Evolutionary conservation across 805 yeast species (phyloP), one percentile per base, ranked within the genome.

Genomic region (Hanseniaspora guilliermondii): DNA sequence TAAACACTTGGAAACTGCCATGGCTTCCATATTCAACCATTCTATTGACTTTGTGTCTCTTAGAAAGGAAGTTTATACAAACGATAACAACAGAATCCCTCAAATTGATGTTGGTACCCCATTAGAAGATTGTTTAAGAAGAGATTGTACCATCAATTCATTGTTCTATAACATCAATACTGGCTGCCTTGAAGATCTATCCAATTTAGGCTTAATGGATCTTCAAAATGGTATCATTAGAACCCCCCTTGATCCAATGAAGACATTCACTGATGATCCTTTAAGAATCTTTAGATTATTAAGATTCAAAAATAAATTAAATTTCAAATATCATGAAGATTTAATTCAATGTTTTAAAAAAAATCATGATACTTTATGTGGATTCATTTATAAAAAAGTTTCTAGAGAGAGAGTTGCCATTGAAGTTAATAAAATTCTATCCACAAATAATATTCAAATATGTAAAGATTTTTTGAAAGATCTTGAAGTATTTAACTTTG

Each of bases 101-200:
- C 66, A 71, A 1, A 79, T 87, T 40, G 76, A 77, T 61, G 83
- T 80, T 61, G 99, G 99, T 0, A 88, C 97, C 0, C 91, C 97
- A 0, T 76, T 78, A 58, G 85, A 91, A 64, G 99, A 93, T 67
- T 96, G 97, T 0, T 71, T 79, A 59, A 76, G 99, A 62, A 75
- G 99, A 64, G 99, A 93, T 70, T 97, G 97, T 1, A 93, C 98
- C 0, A 70, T 93, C 53, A 93, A 93, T 66, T 95, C 98, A 0
- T 70, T 93, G 24, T 93, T 93, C 63, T 93, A 84, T 68, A 93
- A 93, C 66, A 75, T 93, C 52, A 76, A 76, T 53, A 76, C 80
- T 5, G 73, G 72, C 14, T 60, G 74, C 56, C 80, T 93, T 24
- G 99, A 93, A 65, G 99, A 93, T 67, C 79, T 83, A 57, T 93